Evolutionary conservation across 345 rosid genomes (phyloP).

Genomic region (Sisymbrium altissimum): DNA sequence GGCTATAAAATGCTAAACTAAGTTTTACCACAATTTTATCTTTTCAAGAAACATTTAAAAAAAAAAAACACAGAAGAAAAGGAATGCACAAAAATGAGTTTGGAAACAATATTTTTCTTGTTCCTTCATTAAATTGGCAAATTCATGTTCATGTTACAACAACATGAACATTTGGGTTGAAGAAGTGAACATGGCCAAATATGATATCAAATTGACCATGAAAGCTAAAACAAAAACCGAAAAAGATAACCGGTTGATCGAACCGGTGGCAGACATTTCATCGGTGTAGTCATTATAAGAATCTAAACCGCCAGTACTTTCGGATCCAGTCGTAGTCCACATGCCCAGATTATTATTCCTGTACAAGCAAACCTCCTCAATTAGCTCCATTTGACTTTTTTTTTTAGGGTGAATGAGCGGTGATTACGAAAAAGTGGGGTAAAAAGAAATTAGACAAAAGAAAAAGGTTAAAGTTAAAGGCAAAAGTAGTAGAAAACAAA

Average conservation of each 20-base stretch:
- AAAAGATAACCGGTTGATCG: constrained; percentile 21
- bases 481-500: constrained; percentile 24
- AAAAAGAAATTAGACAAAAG: constrained; percentile 6
- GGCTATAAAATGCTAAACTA: not conserved
- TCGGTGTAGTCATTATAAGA: constrained; percentile 45
- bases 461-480: constrained; percentile 19
- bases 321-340: constrained; percentile 66
- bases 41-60: not conserved
- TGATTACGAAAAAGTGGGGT: constrained; percentile 13
- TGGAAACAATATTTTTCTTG: constrained; percentile 7
- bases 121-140: constrained; percentile 24
- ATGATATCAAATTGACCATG: constrained; percentile 33
- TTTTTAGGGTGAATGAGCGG: not conserved
- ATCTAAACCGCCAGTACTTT: constrained; percentile 31
- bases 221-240: constrained; percentile 25
- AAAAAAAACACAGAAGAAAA: not conserved
- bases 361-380: constrained; percentile 18
- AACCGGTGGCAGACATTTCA: constrained; percentile 50
- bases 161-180: constrained; percentile 26
- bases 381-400: constrained; percentile 22
- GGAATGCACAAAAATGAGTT: not conserved
- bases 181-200: constrained; percentile 31
- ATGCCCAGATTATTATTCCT: constrained; percentile 82
- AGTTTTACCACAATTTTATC: not conserved
- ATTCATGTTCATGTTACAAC: constrained; percentile 40